phyloP scores from a whole-genome alignment of 1,284 basidiomycete genomes.

The Boletus chippewaensis region DNA sequence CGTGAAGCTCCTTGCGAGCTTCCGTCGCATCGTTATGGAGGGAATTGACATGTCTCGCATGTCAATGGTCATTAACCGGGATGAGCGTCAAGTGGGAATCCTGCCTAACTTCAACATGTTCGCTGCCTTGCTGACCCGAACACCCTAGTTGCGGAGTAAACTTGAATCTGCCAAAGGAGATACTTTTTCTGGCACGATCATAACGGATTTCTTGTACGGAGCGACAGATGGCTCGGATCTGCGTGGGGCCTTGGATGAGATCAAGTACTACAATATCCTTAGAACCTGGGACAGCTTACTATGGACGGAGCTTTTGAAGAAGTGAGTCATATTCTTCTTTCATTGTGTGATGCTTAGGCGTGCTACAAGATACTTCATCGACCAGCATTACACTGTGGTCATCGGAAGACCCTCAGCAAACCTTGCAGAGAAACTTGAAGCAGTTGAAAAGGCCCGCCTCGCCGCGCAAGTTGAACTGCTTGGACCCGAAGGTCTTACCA shows the following conservation, averaged over 20 bases:
- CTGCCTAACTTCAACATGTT: not conserved
- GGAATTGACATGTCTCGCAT: constrained; percentile 93
- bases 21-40: constrained; percentile 66
- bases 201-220: constrained; percentile 88
- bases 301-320: constrained; percentile 78
- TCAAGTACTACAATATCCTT: constrained; percentile 64
- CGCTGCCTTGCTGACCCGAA: constrained; percentile 2
- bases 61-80: constrained; percentile 79
- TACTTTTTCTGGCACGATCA: constrained; percentile 65
- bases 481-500: constrained; percentile 77
- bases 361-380: constrained; percentile 65
- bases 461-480: constrained; percentile 64
- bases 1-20: constrained; percentile 61
- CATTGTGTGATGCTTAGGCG: constrained; percentile 4
- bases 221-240: constrained; percentile 79
- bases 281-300: constrained; percentile 68
- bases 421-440: constrained; percentile 79
- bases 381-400: constrained; percentile 66
- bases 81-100: constrained; percentile 70
- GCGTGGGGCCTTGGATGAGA: constrained; percentile 69
- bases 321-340: constrained; percentile 41
- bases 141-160: constrained; percentile 59
- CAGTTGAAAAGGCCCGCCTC: constrained; percentile 76
- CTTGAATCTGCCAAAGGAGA: constrained; percentile 74
- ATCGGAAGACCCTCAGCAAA: constrained; percentile 84